A percentile compares a stretch with the other conserved stretches of the same genome.
phyloP scores from a whole-genome alignment of 148 eudicot species.

The Camellia sinensis region DNA sequence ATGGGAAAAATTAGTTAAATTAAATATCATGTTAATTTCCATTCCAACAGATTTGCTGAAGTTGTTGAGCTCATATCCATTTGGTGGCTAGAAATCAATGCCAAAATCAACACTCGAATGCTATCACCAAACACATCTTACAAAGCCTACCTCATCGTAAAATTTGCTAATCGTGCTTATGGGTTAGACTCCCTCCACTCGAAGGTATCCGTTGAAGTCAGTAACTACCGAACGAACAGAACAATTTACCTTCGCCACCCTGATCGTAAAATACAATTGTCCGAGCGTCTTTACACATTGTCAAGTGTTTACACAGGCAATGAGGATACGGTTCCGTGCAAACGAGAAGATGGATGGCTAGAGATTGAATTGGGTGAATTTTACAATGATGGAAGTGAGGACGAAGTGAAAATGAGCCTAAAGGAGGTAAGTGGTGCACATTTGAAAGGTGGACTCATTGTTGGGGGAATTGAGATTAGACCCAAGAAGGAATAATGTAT shows the following conservation, averaged over 20 bases:
- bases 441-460: constrained; percentile 68
- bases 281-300: constrained; percentile 13
- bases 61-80: constrained; percentile 48
- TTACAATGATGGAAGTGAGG: constrained; percentile 26
- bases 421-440: constrained; percentile 66
- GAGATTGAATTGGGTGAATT: constrained; percentile 73
- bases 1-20: no score
- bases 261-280: not conserved
- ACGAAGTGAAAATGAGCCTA: constrained; percentile 55
- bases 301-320: constrained; percentile 17
- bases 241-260: constrained; percentile 21
- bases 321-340: constrained; percentile 8
- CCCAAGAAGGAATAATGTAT: constrained; percentile 23
- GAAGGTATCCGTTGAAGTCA: constrained; percentile 44
- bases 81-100: constrained; percentile 61
- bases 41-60: constrained; percentile 41
- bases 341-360: constrained; percentile 62
- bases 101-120: constrained; percentile 21
- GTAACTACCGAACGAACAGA: constrained; percentile 15
- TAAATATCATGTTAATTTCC: not conserved
- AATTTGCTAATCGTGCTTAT: constrained; percentile 41
- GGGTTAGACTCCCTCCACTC: constrained; percentile 53
- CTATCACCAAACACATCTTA: constrained; percentile 53
- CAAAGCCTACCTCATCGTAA: constrained; percentile 43
- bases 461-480: constrained; percentile 72